Base-by-base conservation (phyloP, 2,329 filamentous ascomycete genomes). In the Elsinoe perseae region DNA sequence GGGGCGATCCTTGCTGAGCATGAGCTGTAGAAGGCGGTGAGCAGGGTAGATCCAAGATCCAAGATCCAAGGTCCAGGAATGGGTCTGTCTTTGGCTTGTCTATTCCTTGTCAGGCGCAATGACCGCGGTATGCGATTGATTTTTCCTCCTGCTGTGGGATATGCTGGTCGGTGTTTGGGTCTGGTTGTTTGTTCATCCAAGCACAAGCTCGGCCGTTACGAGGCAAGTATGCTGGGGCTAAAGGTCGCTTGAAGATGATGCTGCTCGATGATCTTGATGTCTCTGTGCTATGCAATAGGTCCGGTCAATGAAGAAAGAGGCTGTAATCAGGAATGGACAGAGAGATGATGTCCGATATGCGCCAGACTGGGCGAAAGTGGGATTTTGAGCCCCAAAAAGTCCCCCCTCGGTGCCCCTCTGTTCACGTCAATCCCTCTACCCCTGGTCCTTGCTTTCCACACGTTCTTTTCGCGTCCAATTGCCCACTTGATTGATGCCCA, bases 391-490 rank as follows among this genome's bases (percentile, higher is more conserved):
- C 32, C 32, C 32, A 9, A 14, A 30, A 21, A 20, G 27, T 20
- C 23, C 44, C 23, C 44, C 30, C 44, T 38, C 6, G 12, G 40
- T 44, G 40, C 40, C 40, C 40, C 40, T 44, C 40, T 44, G 40
- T 44, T 44, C 40, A 14, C 32, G 18, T 44, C 18, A 23, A 18
- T 36, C 27, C 8, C 25, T 32, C 16, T 20, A 16, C 4, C 28
- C 28, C 27, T 23, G 18, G 14, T 18, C 7, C 18, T 25, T 36
- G 16, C 30, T 52, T 38, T 30, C 48, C 32, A 52, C 48, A 9
- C 30, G 20, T 36, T 52, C 28, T 30, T 52, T 32, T 50, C 28
- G 44, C 28, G 48, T 36, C 48, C 48, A 52, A 52, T 52, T 52
- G 32, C 32, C 48, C 25, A 20, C n/a, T 34, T 12, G 48, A 16